Base-by-base conservation (phyloP, 257 asterid species). In the Capsicum rhomboideum region DNA sequence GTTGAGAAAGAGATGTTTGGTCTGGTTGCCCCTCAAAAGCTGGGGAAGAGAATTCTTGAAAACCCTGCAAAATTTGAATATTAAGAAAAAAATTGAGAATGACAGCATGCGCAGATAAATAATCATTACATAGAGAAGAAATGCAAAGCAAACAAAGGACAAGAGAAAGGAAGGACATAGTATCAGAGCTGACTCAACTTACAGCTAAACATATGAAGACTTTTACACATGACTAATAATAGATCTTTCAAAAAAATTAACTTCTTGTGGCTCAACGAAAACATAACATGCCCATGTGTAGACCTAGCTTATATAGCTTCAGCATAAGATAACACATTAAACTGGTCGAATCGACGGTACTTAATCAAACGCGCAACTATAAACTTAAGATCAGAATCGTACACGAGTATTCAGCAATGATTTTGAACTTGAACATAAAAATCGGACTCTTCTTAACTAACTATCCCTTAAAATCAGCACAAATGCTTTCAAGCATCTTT, bases 21-120 rank as follows among this genome's bases (percentile, higher is more conserved):
- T 88, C 85, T 84, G 92, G 72, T 88, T 87, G 64, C 91, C 90
- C 90, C 86, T 87, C 83, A 96, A 87, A 83, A 96, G 68, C 83
- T 90, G 90, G 61, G 96, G 98, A 86, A 96, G 86, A 86, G 91
- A 88, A 89, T 93, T 93, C 88, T 91, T 92, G 91, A 94, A 96
- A 86, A 93, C 97, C 99, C 99, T 94, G 94, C 84, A 89, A 85
- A 75, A 50, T 26, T 49, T 77, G 42, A 77, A 26, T 77, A 77
- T 26, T 50, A 77, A 52, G 81, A 26, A 77, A 49, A n/a, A 83
- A 67, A 44, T 80, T 54, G 83, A 59, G 85, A 58, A 83, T 49
- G 69, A 86, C 28, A 52, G 52, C 23, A 81, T 23, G 58, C 8
- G 12, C 4, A 79, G 82, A 64, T 34, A 75, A 59, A 18, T 10